These are phyloP conservation scores for Russula sp. DNA, from an alignment of 768 basidiomycete species.

Conservation along the genomic window DNA sequence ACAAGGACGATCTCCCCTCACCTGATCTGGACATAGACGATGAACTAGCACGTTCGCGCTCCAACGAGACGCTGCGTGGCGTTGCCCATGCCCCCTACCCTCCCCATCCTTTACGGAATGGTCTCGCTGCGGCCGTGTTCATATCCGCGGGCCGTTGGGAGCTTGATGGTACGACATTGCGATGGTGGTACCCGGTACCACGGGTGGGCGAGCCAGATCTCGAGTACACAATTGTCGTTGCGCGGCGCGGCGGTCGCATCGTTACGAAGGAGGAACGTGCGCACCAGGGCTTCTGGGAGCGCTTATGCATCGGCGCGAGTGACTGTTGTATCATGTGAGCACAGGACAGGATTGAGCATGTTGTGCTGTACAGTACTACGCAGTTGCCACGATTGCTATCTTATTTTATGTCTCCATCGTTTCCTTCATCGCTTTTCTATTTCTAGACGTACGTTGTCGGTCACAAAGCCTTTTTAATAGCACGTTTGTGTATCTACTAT, in stretches of 20 bases:
- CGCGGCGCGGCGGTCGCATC: conserved; percentile 31
- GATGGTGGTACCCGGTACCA: conserved; percentile 36
- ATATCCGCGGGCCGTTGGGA: conserved; percentile 45
- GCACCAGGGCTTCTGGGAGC: conserved; percentile 19
- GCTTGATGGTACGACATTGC: conserved; percentile 44
- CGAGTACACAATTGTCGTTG: conserved; percentile 31
- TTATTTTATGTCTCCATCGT: not conserved
- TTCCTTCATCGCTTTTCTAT: not conserved
- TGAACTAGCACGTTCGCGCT: conserved; percentile 6
- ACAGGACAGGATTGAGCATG: not conserved
- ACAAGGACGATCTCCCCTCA: conserved; percentile 14
- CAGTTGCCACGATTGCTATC: not conserved
- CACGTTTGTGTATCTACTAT: conserved; percentile 8
- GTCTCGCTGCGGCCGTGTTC: conserved; percentile 45
- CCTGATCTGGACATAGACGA: conserved; percentile 8
- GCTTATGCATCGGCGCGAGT: conserved; percentile 9
- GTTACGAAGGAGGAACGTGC: conserved; percentile 24
- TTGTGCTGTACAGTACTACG: not conserved
- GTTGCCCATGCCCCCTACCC: conserved; percentile 15
- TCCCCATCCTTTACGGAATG: conserved; percentile 36
- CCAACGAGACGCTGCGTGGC: conserved; percentile 23
- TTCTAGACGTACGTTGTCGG: not conserved
- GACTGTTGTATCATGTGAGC: conserved; percentile 20
- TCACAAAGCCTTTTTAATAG: conserved; percentile 1
- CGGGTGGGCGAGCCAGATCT: conserved; percentile 27